A percentile compares a stretch with the other conserved stretches of the same genome.
Evolutionary conservation across 805 yeast species (phyloP).

Genomic region (Yarrowia bubula): DNA sequence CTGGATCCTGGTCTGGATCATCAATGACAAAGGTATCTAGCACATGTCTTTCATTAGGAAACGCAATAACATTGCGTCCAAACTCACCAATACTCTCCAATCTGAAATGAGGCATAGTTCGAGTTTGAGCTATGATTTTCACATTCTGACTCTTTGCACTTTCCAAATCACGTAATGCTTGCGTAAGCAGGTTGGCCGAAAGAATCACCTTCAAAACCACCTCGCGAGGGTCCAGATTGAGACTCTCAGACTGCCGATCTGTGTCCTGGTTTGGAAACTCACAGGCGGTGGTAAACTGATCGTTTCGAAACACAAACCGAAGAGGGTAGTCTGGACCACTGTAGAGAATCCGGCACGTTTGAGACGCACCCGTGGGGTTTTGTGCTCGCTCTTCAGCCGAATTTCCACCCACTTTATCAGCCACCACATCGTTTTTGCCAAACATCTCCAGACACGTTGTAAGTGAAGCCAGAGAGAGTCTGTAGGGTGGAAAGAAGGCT

Average conservation of each 20-base stretch:
- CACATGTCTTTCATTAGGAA: conserved; percentile 62
- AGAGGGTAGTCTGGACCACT: conserved; percentile 54
- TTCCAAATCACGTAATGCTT: conserved; percentile 55
- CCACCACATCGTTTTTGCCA: conserved; percentile 15
- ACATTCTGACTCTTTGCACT: conserved; percentile 54
- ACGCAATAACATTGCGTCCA: conserved; percentile 63
- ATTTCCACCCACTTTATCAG: neutral
- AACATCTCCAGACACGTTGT: conserved; percentile 35
- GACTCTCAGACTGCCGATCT: conserved; percentile 35
- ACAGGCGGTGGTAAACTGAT: conserved; percentile 54
- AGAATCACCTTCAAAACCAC: conserved; percentile 53
- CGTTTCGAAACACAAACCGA: conserved; percentile 53
- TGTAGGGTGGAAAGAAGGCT: conserved; percentile 23
- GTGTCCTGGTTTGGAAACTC: conserved; percentile 51
- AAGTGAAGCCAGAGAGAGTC: conserved; percentile 32
- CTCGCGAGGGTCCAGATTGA: conserved; percentile 47
- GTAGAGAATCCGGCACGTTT: conserved; percentile 45
- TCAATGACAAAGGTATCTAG: conserved; percentile 56
- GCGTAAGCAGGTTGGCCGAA: conserved; percentile 52
- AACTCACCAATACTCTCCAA: conserved; percentile 71
- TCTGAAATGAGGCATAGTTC: conserved; percentile 44
- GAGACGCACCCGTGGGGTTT: conserved; percentile 21
- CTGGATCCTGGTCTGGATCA: conserved; percentile 34
- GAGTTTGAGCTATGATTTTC: conserved; percentile 39
- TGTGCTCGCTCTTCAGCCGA: neutral